These are phyloP conservation scores for Backusella liffmaniae DNA, from an alignment of 192 early-diverging fungal species.

Conservation along the genomic window DNA sequence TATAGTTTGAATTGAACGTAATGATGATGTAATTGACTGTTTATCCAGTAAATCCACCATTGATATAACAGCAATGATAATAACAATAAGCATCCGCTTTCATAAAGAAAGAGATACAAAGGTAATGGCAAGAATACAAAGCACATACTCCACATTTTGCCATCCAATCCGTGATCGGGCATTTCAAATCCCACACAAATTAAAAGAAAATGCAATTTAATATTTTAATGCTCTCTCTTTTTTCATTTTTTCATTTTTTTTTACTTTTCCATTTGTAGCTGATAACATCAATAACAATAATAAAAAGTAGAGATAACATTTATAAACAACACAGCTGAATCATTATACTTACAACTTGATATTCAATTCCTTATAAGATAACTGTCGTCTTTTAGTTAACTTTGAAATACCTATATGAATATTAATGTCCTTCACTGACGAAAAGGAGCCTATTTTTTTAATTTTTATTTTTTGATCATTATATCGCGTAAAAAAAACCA, in stretches of 20 bases:
- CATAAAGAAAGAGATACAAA: not conserved
- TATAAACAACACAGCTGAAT: not conserved
- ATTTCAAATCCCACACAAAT: not conserved
- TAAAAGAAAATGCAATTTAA: not conserved
- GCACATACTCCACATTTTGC: not conserved
- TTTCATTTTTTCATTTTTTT: not conserved
- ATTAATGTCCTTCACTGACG: not conserved
- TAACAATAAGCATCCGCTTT: not conserved
- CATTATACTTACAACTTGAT: conserved; percentile 4
- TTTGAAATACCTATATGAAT: conserved; percentile 5
- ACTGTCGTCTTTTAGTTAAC: not conserved
- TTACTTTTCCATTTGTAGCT: not conserved
- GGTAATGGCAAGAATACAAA: too few species aligned
- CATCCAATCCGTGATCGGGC: not conserved
- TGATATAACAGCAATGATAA: too few species aligned
- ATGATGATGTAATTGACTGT: not conserved
- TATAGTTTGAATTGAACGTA: not conserved
- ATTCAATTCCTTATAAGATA: not conserved
- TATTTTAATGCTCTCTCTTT: not conserved
- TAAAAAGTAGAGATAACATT: not conserved
- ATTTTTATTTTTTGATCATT: not conserved
- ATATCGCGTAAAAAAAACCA: not conserved
- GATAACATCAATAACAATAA: not conserved
- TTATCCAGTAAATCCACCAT: too few species aligned
- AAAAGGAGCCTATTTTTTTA: not conserved